A percentile compares a stretch with the other conserved stretches of the same genome.
Evolutionary conservation across 805 yeast genomes (phyloP).

Genomic region (Wickerhamiella bombiphila): DNA sequence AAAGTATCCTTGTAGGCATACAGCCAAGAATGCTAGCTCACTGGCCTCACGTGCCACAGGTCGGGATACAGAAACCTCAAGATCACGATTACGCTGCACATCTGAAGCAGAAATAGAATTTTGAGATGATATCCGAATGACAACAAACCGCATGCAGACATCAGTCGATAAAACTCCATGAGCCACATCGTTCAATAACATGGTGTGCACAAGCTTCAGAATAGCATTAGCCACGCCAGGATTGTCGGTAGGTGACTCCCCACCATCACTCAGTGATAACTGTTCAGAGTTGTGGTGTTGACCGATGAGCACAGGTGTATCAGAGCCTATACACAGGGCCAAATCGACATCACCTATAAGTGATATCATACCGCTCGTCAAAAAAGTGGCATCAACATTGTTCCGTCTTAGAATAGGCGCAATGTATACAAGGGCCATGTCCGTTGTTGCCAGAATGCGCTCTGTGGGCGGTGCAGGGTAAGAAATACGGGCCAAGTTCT

Average conservation of each 20-base stretch:
- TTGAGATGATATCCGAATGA: too few species aligned
- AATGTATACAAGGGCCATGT: background rate
- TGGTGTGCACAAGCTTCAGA: conserved; percentile 8
- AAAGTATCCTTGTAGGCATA: conserved; percentile 5
- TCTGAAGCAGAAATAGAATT: conserved; percentile 1
- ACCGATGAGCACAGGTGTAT: background rate
- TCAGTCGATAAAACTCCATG: conserved; percentile 16
- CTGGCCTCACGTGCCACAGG: conserved; percentile 5
- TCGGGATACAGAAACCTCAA: conserved; percentile 9
- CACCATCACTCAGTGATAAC: background rate
- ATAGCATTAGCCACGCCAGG: conserved; percentile 1
- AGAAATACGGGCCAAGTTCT: background rate
- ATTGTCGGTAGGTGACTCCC: background rate
- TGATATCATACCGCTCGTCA: background rate
- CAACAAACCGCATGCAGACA: conserved; percentile 11
- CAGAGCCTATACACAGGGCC: background rate
- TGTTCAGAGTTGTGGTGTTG: background rate
- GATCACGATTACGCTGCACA: background rate
- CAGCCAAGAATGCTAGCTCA: conserved; percentile 4
- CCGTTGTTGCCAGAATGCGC: background rate
- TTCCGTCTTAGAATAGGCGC: conserved; percentile 1
- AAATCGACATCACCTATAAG: background rate
- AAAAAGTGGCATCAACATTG: conserved; percentile 4
- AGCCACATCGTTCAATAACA: conserved; percentile 14
- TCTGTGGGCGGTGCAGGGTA: background rate